A percentile compares a stretch with the other conserved stretches of the same genome.
These are phyloP conservation scores for Volvox carteri DNA, from an alignment of 163 green algal genomes.

Conservation along the genomic window DNA sequence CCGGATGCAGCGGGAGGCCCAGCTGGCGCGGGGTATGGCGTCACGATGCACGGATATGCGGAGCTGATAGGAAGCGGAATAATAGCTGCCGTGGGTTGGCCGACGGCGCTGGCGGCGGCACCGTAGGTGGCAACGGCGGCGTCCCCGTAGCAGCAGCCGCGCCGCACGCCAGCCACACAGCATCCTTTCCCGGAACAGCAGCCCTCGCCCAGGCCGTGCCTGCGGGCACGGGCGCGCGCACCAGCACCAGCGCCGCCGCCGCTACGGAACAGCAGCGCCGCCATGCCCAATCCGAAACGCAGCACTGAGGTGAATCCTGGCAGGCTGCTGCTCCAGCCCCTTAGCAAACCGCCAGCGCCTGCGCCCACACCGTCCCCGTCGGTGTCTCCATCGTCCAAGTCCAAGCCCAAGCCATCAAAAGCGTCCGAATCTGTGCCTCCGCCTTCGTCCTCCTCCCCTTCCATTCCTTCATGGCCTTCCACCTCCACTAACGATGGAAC, in stretches of 20 bases:
- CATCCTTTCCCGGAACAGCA: neutral
- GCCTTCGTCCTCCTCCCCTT: neutral
- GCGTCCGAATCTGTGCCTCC: neutral
- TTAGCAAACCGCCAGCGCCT: neutral
- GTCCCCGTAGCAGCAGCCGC: neutral
- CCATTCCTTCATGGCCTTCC: neutral
- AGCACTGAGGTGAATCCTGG: neutral
- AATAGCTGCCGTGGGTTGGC: neutral
- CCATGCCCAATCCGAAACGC: neutral
- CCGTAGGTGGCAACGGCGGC: neutral
- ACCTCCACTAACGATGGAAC: neutral
- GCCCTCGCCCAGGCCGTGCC: neutral
- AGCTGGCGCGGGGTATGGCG: neutral
- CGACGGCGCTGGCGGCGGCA: neutral
- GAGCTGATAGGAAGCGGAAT: slow-evolving; percentile 35
- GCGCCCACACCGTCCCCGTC: neutral
- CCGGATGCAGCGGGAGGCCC: neutral
- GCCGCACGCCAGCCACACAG: too few species aligned
- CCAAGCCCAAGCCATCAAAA: neutral
- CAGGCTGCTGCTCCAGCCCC: neutral
- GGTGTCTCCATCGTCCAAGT: neutral
- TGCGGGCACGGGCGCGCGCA: neutral
- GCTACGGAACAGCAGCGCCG: neutral
- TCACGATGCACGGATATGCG: slow-evolving; percentile 53
- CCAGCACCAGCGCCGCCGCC: neutral